Evolutionary conservation across 2,329 filamentous ascomycete species (phyloP).

Genomic region (Trichoderma gracile): DNA sequence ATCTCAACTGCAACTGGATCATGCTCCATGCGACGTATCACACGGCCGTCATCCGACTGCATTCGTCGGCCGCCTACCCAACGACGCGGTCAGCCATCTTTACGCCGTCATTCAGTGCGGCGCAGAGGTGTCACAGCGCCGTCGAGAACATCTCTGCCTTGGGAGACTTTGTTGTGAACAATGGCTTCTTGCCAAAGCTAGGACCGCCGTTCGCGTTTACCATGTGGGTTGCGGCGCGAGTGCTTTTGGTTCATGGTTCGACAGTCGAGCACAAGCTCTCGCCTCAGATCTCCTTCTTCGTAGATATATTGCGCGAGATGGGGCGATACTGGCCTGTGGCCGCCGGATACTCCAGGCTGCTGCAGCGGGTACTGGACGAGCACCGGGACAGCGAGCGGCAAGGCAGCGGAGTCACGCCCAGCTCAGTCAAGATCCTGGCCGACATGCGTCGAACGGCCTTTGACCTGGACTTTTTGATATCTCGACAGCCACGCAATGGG

Average conservation of each 20-base stretch:
- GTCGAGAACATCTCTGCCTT: constrained; percentile 81
- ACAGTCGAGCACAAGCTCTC: constrained; percentile 84
- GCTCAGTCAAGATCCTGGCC: constrained; percentile 80
- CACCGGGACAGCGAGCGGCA: constrained; percentile 76
- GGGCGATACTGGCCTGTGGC: constrained; percentile 85
- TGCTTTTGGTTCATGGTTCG: constrained; percentile 85
- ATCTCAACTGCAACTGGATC: constrained; percentile 78
- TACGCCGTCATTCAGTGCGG: constrained; percentile 82
- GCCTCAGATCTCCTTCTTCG: constrained; percentile 76
- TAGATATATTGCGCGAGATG: constrained; percentile 78
- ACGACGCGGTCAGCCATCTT: constrained; percentile 87
- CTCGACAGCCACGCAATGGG: constrained; percentile 66
- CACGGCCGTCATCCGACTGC: constrained; percentile 83
- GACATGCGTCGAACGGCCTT: constrained; percentile 92
- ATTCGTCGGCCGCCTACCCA: constrained; percentile 90
- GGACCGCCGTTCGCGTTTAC: constrained; percentile 91
- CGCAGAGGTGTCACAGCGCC: constrained; percentile 77
- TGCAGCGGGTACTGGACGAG: constrained; percentile 83
- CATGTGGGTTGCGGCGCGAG: constrained; percentile 84
- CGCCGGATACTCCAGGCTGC: constrained; percentile 74
- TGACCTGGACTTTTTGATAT: constrained; percentile 87
- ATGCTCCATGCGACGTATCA: constrained; percentile 91
- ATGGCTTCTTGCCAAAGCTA: constrained; percentile 73
- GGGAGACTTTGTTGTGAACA: constrained; percentile 74
- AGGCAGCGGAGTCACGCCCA: constrained; percentile 74